phyloP scores from a whole-genome alignment of 441 rosid species.

The Euphorbia schlechtendalii region DNA sequence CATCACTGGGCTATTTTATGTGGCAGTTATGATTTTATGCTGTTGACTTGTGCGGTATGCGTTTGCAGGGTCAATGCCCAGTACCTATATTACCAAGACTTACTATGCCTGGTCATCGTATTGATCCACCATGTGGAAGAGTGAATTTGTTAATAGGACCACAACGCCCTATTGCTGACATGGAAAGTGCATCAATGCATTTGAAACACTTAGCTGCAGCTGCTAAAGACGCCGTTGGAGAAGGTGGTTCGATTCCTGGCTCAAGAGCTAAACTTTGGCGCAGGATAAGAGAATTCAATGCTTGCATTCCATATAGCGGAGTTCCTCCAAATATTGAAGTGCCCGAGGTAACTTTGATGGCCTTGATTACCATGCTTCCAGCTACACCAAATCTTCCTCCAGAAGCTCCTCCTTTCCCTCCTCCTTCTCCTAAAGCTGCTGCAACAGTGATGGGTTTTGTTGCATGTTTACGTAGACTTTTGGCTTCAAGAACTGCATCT shows the following conservation, averaged over 20 bases:
- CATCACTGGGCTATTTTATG: slow-evolving; percentile 10
- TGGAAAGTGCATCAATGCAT: slow-evolving; percentile 77
- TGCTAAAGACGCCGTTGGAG: slow-evolving; percentile 99
- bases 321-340: slow-evolving; percentile 82
- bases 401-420: slow-evolving; percentile 89
- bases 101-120: slow-evolving; percentile 99
- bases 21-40: slow-evolving; percentile 9
- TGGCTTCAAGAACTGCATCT: slow-evolving; percentile 92
- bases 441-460: slow-evolving; percentile 97
- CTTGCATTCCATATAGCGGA: slow-evolving; percentile 84
- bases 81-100: slow-evolving; percentile 91
- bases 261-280: slow-evolving; percentile 98
- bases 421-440: slow-evolving; percentile 99
- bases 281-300: slow-evolving; percentile 98
- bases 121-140: slow-evolving; percentile 98
- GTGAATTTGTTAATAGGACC: slow-evolving; percentile 53
- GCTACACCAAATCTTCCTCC: slow-evolving; percentile 89
- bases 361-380: slow-evolving; percentile 98
- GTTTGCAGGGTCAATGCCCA: slow-evolving; percentile 75
- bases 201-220: slow-evolving; percentile 94
- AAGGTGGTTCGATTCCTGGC: slow-evolving; percentile 97
- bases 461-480: slow-evolving; percentile 90
- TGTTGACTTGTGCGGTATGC: slow-evolving; percentile 16
- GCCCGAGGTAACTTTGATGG: slow-evolving; percentile 98
- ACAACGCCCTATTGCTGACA: slow-evolving; percentile 49